Conservation (phyloP, 805 yeast species). For the Wickerhamiella dianesei region DNA sequence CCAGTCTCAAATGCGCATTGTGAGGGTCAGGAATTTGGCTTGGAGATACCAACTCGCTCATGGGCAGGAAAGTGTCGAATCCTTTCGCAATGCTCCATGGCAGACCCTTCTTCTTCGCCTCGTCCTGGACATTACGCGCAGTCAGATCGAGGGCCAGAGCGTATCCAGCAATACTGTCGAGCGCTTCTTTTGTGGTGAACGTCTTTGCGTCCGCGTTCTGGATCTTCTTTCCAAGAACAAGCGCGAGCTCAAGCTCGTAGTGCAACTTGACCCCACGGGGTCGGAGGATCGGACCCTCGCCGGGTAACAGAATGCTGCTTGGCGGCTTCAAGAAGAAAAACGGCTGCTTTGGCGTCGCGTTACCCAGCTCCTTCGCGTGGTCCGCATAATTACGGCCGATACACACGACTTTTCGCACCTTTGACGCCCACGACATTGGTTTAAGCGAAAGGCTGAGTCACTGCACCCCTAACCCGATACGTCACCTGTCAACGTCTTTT, state of each 20-base stretch:
- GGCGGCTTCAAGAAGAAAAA: slow-evolving; percentile 87
- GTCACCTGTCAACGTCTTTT: too few species aligned
- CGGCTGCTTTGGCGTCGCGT: slow-evolving; percentile 69
- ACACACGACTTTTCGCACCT: slow-evolving; percentile 59
- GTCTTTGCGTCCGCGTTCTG: slow-evolving; percentile 43
- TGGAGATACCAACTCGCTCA: slow-evolving; percentile 63
- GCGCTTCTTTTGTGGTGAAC: slow-evolving; percentile 53
- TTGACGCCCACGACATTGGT: slow-evolving; percentile 1
- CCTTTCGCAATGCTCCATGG: slow-evolving; percentile 98
- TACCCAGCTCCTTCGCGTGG: slow-evolving; percentile 81
- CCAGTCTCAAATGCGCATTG: slow-evolving; percentile 46
- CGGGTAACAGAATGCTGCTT: slow-evolving; percentile 55
- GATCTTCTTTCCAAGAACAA: slow-evolving; percentile 51
- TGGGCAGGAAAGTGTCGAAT: slow-evolving; percentile 87
- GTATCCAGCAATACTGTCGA: slow-evolving; percentile 72
- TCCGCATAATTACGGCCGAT: slow-evolving; percentile 97
- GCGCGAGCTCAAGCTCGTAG: slow-evolving; percentile 87
- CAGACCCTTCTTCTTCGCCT: slow-evolving; percentile 81
- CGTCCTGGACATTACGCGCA: slow-evolving; percentile 91
- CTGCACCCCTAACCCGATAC: too few species aligned
- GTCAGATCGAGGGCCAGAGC: slow-evolving; percentile 88
- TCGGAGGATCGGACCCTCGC: slow-evolving; percentile 61
- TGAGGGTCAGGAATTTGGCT: slow-evolving; percentile 56
- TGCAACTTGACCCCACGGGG: slow-evolving; percentile 74
- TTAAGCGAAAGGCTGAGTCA: too few species aligned